Evolutionary conservation across 2,329 filamentous ascomycete species (phyloP).

Genomic region (Metarhizium anisopliae): DNA sequence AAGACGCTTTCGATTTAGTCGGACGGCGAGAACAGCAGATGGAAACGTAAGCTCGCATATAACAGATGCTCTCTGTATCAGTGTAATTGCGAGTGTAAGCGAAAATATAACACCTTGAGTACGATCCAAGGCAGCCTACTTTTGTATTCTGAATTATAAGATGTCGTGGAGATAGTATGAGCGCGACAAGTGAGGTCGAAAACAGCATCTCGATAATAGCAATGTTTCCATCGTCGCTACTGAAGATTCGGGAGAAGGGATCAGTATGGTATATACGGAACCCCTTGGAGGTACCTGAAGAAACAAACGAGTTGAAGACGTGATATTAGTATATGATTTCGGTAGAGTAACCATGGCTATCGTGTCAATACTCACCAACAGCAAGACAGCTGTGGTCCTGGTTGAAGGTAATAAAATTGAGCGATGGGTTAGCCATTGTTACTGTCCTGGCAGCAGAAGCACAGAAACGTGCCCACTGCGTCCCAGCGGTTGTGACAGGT

Average conservation of each 20-base stretch:
- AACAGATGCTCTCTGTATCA: constrained; percentile 54
- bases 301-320: not conserved
- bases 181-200: constrained; percentile 89
- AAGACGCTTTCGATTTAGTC: constrained; percentile 86
- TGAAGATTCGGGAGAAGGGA: constrained; percentile 90
- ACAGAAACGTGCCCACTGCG: not conserved
- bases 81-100: not conserved
- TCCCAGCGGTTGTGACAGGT: not conserved
- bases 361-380: constrained; percentile 56
- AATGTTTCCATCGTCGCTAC: constrained; percentile 89
- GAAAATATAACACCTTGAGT: not conserved
- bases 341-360: constrained; percentile 1
- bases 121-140: constrained; percentile 35
- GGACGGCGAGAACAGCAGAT: constrained; percentile 88
- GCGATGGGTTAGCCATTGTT: constrained; percentile 58
- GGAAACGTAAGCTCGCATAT: constrained; percentile 99
- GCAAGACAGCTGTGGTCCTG: constrained; percentile 97
- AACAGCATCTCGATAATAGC: constrained; percentile 98
- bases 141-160: constrained; percentile 97
- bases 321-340: constrained; percentile 1
- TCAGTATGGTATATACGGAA: constrained; percentile 97
- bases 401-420: constrained; percentile 99
- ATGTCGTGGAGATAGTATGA: constrained; percentile 84
- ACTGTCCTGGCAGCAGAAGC: constrained; percentile 3
- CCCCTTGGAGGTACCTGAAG: constrained; percentile 75